These are phyloP conservation scores for Colletotrichum sansevieriae DNA, from an alignment of 2,329 filamentous ascomycete species.

Conservation along the genomic window DNA sequence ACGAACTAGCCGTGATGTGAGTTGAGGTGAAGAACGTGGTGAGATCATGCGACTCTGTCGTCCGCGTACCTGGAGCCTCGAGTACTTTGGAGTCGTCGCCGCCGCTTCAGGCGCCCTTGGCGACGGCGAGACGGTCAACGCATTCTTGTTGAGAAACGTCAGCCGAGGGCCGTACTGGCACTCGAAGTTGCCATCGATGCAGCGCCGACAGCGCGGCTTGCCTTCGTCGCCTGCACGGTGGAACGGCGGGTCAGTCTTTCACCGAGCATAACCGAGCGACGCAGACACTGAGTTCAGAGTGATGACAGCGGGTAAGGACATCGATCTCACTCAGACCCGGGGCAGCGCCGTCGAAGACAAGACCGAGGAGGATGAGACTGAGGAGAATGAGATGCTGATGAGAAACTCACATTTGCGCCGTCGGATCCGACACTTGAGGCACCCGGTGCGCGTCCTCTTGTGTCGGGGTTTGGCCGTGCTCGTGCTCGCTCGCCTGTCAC, in stretches of 20 bases:
- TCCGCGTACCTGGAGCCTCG: slow-evolving; percentile 40
- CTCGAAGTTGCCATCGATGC: slow-evolving; percentile 58
- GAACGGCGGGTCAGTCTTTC: not conserved
- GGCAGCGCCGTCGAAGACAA: not conserved
- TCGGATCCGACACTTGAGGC: slow-evolving; percentile 62
- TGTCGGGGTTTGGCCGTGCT: slow-evolving; percentile 26
- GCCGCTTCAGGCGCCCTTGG: not conserved
- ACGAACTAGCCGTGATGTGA: slow-evolving; percentile 35
- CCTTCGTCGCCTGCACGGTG: slow-evolving; percentile 60
- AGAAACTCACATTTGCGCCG: slow-evolving; percentile 60
- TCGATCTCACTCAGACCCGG: not conserved
- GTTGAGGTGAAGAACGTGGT: not conserved
- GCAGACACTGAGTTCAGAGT: not conserved
- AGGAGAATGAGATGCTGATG: not conserved
- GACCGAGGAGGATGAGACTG: not conserved
- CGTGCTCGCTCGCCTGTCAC: slow-evolving; percentile 2
- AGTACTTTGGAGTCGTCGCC: slow-evolving; percentile 31
- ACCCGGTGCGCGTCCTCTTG: slow-evolving; percentile 57
- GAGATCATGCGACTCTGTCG: not conserved
- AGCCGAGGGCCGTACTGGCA: slow-evolving; percentile 63
- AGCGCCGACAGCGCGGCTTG: slow-evolving; percentile 63
- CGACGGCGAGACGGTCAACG: slow-evolving; percentile 52
- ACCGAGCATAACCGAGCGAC: slow-evolving; percentile 1
- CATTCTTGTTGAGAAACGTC: slow-evolving; percentile 63
- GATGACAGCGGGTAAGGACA: not conserved